Conservation (phyloP, 2,329 filamentous ascomycete genomes). For the Aureobasidium sp. region DNA sequence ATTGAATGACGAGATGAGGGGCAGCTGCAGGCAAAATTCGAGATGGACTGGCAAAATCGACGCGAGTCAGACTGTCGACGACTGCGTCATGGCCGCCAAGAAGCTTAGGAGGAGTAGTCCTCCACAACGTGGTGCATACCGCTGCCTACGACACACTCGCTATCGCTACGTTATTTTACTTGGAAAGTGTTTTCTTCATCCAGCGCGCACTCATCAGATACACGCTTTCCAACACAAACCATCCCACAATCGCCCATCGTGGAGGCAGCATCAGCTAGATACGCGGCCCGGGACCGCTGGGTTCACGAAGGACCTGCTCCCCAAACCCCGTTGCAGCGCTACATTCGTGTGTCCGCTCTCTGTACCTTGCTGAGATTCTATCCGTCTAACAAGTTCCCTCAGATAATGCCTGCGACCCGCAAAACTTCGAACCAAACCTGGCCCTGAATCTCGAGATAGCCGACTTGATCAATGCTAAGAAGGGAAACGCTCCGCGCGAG, state of each 20-base stretch:
- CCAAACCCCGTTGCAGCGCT: constrained; percentile 83
- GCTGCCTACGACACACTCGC: neutral
- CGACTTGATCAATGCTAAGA: constrained; percentile 95
- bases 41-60: neutral
- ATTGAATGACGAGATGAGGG: neutral
- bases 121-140: constrained; percentile 4
- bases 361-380: neutral
- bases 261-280: constrained; percentile 94
- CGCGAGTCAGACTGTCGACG: neutral
- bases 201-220: neutral
- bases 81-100: neutral
- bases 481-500: constrained; percentile 90
- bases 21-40: neutral
- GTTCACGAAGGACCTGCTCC: constrained; percentile 69
- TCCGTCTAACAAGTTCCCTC: neutral
- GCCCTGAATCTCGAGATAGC: constrained; percentile 93
- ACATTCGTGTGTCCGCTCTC: constrained; percentile 55
- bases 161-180: neutral
- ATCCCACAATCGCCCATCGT: constrained; percentile 31
- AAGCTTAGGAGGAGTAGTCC: neutral
- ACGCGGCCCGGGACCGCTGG: constrained; percentile 92
- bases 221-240: neutral
- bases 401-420: constrained; percentile 89
- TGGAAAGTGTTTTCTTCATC: neutral
- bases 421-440: constrained; percentile 97